These are phyloP conservation scores for Phaeomoniella chlamydospora DNA, from an alignment of 2,329 filamentous ascomycete species.

Conservation along the genomic window DNA sequence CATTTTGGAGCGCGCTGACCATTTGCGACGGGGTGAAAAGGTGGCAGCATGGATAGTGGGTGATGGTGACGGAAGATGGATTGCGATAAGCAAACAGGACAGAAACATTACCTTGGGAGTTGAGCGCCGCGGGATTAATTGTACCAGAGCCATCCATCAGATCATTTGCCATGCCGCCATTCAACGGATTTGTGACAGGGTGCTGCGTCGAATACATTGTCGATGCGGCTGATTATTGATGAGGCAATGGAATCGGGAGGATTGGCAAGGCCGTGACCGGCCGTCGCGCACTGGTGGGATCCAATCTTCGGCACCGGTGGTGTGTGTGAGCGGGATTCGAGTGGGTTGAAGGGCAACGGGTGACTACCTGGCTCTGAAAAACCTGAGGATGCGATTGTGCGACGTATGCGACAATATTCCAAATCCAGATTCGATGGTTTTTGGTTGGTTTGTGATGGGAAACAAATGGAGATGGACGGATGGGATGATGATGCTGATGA, in stretches of 20 bases:
- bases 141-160: constrained; percentile 64
- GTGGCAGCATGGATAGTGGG: constrained; percentile 1
- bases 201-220: constrained; percentile 32
- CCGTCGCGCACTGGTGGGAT: background rate
- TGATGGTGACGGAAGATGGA: background rate
- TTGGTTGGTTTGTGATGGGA: background rate
- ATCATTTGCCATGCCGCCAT: constrained; percentile 36
- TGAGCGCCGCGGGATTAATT: constrained; percentile 80
- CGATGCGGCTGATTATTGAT: constrained; percentile 1
- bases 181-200: constrained; percentile 44
- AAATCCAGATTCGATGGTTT: background rate
- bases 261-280: background rate
- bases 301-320: too few species aligned
- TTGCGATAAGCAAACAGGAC: background rate
- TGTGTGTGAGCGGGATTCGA: too few species aligned
- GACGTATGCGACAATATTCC: background rate
- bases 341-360: too few species aligned
- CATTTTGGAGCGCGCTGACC: constrained; percentile 10
- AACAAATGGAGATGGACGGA: too few species aligned
- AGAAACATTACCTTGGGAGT: constrained; percentile 52
- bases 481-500: too few species aligned
- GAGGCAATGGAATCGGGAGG: background rate
- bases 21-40: constrained; percentile 3
- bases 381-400: too few species aligned
- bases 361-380: too few species aligned